Evolutionary conservation across 495 filamentous ascomycete species (phyloP).

Genomic region (Penicillium psychrofluorescens): DNA sequence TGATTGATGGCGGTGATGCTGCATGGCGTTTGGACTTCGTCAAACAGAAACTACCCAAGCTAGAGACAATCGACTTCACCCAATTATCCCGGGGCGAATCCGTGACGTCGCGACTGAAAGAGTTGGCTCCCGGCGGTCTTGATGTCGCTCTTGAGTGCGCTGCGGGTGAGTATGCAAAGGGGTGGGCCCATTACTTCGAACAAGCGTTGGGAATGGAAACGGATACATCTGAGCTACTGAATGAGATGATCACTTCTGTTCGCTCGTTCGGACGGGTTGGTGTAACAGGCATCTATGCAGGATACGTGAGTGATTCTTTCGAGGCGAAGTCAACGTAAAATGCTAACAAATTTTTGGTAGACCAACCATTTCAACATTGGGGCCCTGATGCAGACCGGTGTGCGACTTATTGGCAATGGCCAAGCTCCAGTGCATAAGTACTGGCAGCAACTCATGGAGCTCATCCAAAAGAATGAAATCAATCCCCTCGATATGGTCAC

Average conservation of each 20-base stretch:
- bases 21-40: constrained; percentile 63
- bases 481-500: constrained; percentile 75
- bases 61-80: constrained; percentile 54
- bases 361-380: constrained; percentile 82
- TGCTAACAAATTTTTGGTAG: constrained; percentile 19
- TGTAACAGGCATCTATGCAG: constrained; percentile 76
- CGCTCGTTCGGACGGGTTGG: constrained; percentile 68
- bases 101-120: constrained; percentile 65
- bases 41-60: constrained; percentile 52
- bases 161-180: constrained; percentile 79
- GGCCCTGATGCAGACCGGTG: constrained; percentile 78
- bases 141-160: constrained; percentile 81
- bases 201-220: constrained; percentile 68
- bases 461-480: constrained; percentile 63
- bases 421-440: constrained; percentile 82
- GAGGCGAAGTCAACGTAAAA: no score
- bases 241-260: constrained; percentile 78
- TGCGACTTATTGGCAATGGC: constrained; percentile 75
- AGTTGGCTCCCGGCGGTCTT: constrained; percentile 60
- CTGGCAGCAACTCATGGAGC: constrained; percentile 64
- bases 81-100: constrained; percentile 45
- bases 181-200: constrained; percentile 74
- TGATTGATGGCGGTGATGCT: constrained; percentile 64
- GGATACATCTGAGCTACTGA: constrained; percentile 79
- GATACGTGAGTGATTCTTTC: constrained; percentile 49